Base-by-base conservation (phyloP, 768 basidiomycete species). In the Lentinus brumalis region DNA sequence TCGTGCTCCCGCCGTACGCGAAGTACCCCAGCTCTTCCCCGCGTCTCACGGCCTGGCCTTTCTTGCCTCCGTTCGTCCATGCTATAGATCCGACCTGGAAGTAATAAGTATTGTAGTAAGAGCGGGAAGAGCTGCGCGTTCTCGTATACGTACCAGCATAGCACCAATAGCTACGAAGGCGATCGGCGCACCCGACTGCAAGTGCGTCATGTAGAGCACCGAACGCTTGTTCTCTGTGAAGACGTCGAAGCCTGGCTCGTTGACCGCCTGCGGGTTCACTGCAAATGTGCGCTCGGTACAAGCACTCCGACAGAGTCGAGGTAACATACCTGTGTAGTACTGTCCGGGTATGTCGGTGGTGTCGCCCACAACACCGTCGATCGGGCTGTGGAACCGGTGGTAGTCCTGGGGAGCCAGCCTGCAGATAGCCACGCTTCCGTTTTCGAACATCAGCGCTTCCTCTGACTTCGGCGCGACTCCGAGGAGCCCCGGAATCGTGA, bases 201-300 rank as follows among this genome's bases (percentile, higher is more conserved):
- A 57, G 63, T 86, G 84, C 55, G 78, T 81, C 64, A 88, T 65
- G 63, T 82, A 80, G 2, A 85, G 72, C 10, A 86, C 74, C 2
- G 84, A 82, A 11, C 89, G 81, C 53, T 78, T 79, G 71, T 89
- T 89, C 12, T 81, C 83, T 3, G 86, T 84, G 68, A 89, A 82
- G 12, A 89, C 86, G 67, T 88, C 85, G 38, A 87, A 83, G 5
- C 79, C 80, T 29, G 69, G 73, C 66, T 90, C 82, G 67, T 90
- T 91, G 57, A 92, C 79, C 0, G 90, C 91, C 67, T 90, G 88
- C 0, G 91, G 90, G 68, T 92, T 92, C 30, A 92, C 90, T 79
- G 67, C 32, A 56, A 15, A 35, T 38, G 0, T 16, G n/a, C 15
- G 39, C 9, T 51, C 9, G 51, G 50, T 0, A 11, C n/a, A 7